Evolutionary conservation across 1,139 yeast genomes (phyloP), one percentile per base, ranked within the genome.

Genomic region (Meyerozyma guilliermondii): DNA sequence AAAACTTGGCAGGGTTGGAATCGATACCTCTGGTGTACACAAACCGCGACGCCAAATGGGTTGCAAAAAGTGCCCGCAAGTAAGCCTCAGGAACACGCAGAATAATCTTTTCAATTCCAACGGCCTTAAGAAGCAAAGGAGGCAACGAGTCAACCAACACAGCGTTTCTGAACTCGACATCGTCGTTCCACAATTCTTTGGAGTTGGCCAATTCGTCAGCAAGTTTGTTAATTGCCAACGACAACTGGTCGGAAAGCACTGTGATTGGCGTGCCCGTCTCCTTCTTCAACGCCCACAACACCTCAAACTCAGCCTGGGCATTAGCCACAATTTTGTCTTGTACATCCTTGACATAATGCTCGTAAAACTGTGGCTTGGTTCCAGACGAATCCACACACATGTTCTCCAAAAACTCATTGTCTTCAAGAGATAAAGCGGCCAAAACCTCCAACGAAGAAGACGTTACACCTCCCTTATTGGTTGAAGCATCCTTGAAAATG

Each of bases 401-500:
- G 60, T 83, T 68, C 47, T 74, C 62, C 57, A 78, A 72, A 71
- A 91, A 92, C 38, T 83, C 89, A 44, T 77, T 79, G 63, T 92
- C 98, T 56, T 83, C 91, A 61, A 92, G 84, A 3, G 96, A 86
- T 50, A 92, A 78, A 4, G 98, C 92, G 11, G 98, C 96, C 56
- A 92, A 77, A 16, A 92, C 98, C 68, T 92, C 98, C 53, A 88
- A 74, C 2, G 98, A 91, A 1, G 97, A 89, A 1, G 98, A 91
- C 1, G 98, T 92, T 42, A 92, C 98, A 69, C 98, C 98, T 59
- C 98, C 98, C 70, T 92, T 92, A 68, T 92, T 92, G 43, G 98
- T 88, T 16, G 97, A 87, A 16, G 98, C 96, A 71, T 92, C 98
- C 66, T 92, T 92, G 68, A 88, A 87, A 43, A 92, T 76, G 43